Percentiles rank a stretch among this genome's conserved stretches.
phyloP scores from a whole-genome alignment of 352 stramenopile species.

The Globisporangium spinosum region DNA sequence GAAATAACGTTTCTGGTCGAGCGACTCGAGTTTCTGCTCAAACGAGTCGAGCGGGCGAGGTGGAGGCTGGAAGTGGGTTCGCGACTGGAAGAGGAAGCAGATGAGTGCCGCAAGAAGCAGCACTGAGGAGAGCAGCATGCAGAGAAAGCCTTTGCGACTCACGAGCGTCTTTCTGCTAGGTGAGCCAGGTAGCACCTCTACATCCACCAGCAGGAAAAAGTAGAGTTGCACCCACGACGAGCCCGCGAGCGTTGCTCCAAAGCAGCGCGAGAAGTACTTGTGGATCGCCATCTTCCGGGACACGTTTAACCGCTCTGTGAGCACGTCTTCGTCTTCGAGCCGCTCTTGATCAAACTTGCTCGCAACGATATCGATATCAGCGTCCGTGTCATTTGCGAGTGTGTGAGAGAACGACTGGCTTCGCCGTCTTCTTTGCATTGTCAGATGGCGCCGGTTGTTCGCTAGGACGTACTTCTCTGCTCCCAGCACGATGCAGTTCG shows the following conservation, averaged over 20 bases:
- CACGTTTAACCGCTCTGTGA: background rate
- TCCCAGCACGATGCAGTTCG: slow-evolving; percentile 49
- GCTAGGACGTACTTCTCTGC: slow-evolving; percentile 22
- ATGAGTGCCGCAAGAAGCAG: slow-evolving; percentile 35
- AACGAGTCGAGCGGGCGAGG: slow-evolving; percentile 10
- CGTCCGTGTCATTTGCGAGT: slow-evolving; percentile 3
- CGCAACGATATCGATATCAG: slow-evolving; percentile 9
- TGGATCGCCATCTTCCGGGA: slow-evolving; percentile 13
- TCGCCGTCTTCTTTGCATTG: background rate
- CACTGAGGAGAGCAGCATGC: slow-evolving; percentile 38
- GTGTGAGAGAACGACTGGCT: background rate
- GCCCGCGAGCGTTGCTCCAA: slow-evolving; percentile 36
- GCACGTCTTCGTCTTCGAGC: background rate
- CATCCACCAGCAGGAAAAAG: slow-evolving; percentile 50
- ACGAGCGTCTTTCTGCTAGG: slow-evolving; percentile 4
- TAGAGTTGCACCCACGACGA: slow-evolving; percentile 48
- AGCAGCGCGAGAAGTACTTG: slow-evolving; percentile 38
- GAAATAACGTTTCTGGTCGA: slow-evolving; percentile 19
- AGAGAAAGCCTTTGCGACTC: slow-evolving; percentile 24
- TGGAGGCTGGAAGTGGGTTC: slow-evolving; percentile 19
- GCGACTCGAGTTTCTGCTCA: slow-evolving; percentile 36
- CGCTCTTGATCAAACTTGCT: slow-evolving; percentile 6
- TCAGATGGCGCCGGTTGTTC: slow-evolving; percentile 12
- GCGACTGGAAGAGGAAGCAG: slow-evolving; percentile 50
- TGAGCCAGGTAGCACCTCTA: slow-evolving; percentile 18